A percentile compares a stretch with the other conserved stretches of the same genome.
Conservation (phyloP, 2,329 filamentous ascomycete species). For the Paraphoma chrysanthemicola region DNA sequence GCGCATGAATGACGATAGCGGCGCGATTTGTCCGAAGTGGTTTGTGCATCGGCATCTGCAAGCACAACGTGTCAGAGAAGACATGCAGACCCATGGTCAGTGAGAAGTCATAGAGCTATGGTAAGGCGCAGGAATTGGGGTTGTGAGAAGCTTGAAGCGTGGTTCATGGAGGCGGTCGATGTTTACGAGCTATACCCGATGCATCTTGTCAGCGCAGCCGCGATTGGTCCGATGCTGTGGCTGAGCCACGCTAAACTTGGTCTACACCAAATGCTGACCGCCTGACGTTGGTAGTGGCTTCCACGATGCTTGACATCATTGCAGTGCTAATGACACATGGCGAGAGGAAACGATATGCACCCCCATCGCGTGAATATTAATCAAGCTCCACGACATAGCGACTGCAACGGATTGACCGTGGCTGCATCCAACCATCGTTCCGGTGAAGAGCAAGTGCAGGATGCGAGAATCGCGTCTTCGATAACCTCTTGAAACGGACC, state of each 20-base stretch:
- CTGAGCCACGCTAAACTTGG: too few species aligned
- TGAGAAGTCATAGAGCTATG: conserved; percentile 1
- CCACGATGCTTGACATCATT: conserved; percentile 5
- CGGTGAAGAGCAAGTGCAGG: neutral
- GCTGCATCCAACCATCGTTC: neutral
- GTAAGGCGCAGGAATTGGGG: neutral
- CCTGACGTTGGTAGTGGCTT: neutral
- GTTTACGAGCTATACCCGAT: neutral
- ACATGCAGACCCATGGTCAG: neutral
- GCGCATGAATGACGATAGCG: neutral
- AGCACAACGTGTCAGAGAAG: neutral
- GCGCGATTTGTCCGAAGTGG: too few species aligned
- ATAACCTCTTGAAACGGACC: too few species aligned
- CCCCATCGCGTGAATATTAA: neutral
- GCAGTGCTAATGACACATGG: neutral
- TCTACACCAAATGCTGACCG: conserved; percentile 3
- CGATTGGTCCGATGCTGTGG: neutral
- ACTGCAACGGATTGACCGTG: neutral
- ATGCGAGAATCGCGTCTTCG: too few species aligned
- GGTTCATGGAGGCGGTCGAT: neutral
- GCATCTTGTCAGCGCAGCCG: neutral
- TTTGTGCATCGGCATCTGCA: neutral
- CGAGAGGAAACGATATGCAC: neutral
- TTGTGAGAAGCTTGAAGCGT: neutral
- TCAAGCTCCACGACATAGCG: neutral